Conservation (phyloP, 768 basidiomycete species). For the Lentinus brumalis region DNA sequence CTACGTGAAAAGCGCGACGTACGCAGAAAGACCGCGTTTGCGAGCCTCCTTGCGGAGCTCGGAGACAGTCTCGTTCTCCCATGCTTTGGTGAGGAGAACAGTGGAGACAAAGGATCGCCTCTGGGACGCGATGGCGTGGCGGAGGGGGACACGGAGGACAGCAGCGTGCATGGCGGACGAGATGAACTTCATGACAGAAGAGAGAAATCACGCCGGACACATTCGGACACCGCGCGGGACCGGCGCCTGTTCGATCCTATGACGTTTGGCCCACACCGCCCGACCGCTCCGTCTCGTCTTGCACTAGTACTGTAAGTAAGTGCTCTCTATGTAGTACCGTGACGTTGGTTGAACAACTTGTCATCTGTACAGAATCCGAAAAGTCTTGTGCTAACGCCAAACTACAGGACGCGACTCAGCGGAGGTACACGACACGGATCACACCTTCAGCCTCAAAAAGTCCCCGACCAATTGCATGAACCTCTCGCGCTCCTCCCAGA, state of each 20-base stretch:
- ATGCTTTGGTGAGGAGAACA: constrained; percentile 56
- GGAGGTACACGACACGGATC: too few relatives aligned
- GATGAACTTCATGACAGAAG: not conserved
- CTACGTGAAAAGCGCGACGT: constrained; percentile 21
- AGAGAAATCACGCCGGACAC: not conserved
- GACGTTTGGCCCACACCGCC: not conserved
- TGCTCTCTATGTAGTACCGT: not conserved
- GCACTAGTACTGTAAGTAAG: not conserved
- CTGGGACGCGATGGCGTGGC: constrained; percentile 22
- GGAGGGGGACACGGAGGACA: constrained; percentile 25
- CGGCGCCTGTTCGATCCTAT: not conserved
- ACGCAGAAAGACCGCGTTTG: constrained; percentile 58
- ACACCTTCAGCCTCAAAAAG: constrained; percentile 18
- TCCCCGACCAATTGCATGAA: constrained; percentile 28
- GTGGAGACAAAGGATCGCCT: constrained; percentile 51
- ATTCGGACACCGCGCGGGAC: not conserved
- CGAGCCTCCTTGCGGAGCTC: constrained; percentile 57
- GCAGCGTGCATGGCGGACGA: constrained; percentile 32
- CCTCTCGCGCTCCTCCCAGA: constrained; percentile 32
- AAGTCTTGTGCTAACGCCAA: too few relatives aligned
- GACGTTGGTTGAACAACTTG: too few relatives aligned
- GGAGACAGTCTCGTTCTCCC: constrained; percentile 52
- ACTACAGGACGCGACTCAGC: too few relatives aligned
- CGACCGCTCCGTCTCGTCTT: not conserved
- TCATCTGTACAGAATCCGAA: too few relatives aligned